phyloP scores from a whole-genome alignment of 73 alveolate species.

The Symbiodinium natans region DNA sequence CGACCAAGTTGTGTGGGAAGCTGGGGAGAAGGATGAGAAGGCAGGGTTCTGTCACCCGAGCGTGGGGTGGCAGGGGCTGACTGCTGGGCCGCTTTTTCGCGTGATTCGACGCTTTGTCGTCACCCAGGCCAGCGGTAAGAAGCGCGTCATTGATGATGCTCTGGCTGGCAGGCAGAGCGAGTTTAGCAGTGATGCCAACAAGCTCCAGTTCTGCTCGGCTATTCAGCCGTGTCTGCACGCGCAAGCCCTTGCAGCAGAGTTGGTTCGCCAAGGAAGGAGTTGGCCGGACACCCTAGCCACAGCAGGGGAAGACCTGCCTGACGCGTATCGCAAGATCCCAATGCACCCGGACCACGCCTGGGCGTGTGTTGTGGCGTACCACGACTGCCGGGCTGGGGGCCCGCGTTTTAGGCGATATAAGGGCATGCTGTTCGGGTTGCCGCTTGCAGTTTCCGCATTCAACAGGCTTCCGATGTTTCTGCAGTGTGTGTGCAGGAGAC shows the following conservation, averaged over 20 bases:
- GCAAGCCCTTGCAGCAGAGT: not conserved
- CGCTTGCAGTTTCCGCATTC: constrained; percentile 23
- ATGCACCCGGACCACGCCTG: not conserved
- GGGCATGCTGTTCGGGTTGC: constrained; percentile 40
- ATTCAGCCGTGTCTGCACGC: constrained; percentile 15
- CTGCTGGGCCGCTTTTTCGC: not conserved
- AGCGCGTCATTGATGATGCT: constrained; percentile 42
- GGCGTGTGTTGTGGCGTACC: constrained; percentile 17
- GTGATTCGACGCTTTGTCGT: constrained; percentile 27
- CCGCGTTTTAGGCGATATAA: not conserved
- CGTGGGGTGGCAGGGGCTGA: not conserved
- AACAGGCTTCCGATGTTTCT: constrained; percentile 19
- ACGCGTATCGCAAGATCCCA: constrained; percentile 60
- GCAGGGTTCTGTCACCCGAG: not conserved
- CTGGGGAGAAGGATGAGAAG: not conserved
- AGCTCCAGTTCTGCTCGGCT: constrained; percentile 30
- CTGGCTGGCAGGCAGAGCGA: not conserved
- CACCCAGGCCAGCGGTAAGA: constrained; percentile 41
- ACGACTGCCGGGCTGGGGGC: not conserved
- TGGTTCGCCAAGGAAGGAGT: not conserved
- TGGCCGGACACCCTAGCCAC: not conserved
- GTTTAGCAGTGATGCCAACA: not conserved
- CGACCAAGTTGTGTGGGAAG: not conserved
- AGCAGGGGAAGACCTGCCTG: constrained; percentile 25
- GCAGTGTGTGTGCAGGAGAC: not conserved